A percentile compares a stretch with the other conserved stretches of the same genome.
phyloP scores from a whole-genome alignment of 2,329 filamentous ascomycete species.

The Neoarthrinium moseri region DNA sequence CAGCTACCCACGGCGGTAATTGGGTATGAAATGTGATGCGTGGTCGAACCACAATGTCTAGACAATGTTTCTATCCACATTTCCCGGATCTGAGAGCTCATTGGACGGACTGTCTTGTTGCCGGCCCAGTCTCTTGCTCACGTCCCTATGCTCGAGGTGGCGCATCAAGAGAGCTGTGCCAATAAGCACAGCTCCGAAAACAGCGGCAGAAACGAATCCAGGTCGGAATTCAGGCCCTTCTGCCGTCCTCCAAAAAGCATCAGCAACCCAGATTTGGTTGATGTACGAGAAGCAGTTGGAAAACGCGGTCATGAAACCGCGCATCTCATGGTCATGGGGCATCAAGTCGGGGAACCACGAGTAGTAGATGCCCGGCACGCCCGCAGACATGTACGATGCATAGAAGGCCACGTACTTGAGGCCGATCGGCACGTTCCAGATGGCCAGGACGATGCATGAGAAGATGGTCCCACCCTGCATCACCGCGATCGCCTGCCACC shows the following conservation, averaged over 20 bases:
- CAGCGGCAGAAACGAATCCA: slow-evolving; percentile 11
- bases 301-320: slow-evolving; percentile 17
- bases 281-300: slow-evolving; percentile 15
- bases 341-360: slow-evolving; percentile 24
- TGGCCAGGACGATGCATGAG: slow-evolving; percentile 4
- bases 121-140: background rate
- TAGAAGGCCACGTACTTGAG: slow-evolving; percentile 13
- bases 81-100: background rate
- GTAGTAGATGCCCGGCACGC: slow-evolving; percentile 15
- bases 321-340: slow-evolving; percentile 22
- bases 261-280: slow-evolving; percentile 16
- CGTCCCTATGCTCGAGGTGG: background rate
- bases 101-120: background rate
- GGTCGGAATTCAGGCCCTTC: slow-evolving; percentile 12
- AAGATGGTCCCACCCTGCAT: slow-evolving; percentile 16
- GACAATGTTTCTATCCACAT: background rate
- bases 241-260: slow-evolving; percentile 14
- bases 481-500: slow-evolving; percentile 13
- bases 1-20: too few species aligned
- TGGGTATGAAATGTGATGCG: too few species aligned
- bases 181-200: background rate
- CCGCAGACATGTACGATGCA: slow-evolving; percentile 12
- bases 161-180: background rate
- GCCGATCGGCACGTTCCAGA: slow-evolving; percentile 4
- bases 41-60: too few species aligned